Evolutionary conservation across 306 rosid species (phyloP).

Genomic region (Geum urbanum): DNA sequence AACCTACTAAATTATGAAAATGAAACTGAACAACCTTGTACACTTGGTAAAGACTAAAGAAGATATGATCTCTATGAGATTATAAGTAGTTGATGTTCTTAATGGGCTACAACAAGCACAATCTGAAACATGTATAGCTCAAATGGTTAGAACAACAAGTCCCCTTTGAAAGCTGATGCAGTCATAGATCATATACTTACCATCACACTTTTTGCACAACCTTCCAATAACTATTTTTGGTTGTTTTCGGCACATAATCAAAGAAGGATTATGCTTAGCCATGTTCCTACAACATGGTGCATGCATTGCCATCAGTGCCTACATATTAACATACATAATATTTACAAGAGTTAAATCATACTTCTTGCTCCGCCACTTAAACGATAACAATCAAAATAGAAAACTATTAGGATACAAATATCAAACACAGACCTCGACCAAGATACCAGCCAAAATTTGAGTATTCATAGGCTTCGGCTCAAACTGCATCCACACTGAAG

Average conservation of each 20-base stretch:
- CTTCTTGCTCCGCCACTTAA: not conserved
- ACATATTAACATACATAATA: not conserved
- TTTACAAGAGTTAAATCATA: not conserved
- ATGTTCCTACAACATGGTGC: slow-evolving; percentile 38
- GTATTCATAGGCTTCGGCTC: slow-evolving; percentile 86
- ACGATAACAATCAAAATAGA: not conserved
- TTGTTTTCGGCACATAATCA: slow-evolving; percentile 86
- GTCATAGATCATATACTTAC: slow-evolving; percentile 73
- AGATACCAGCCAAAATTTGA: slow-evolving; percentile 82
- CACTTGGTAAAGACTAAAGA: no score
- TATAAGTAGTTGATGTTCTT: not conserved
- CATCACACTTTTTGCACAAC: slow-evolving; percentile 75
- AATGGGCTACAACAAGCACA: no score
- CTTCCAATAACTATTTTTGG: slow-evolving; percentile 80
- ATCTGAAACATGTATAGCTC: no score
- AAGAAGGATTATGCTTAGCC: slow-evolving; percentile 65
- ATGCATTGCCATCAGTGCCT: slow-evolving; percentile 98
- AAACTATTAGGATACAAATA: not conserved
- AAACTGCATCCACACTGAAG: slow-evolving; percentile 41
- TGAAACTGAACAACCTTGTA: no score
- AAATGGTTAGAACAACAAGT: no score
- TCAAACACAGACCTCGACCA: slow-evolving; percentile 60
- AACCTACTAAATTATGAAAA: no score
- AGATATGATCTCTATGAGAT: no score
- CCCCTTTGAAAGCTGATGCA: not conserved